phyloP scores from a whole-genome alignment of 75 land plant species.

The Pinus tabuliformis region DNA sequence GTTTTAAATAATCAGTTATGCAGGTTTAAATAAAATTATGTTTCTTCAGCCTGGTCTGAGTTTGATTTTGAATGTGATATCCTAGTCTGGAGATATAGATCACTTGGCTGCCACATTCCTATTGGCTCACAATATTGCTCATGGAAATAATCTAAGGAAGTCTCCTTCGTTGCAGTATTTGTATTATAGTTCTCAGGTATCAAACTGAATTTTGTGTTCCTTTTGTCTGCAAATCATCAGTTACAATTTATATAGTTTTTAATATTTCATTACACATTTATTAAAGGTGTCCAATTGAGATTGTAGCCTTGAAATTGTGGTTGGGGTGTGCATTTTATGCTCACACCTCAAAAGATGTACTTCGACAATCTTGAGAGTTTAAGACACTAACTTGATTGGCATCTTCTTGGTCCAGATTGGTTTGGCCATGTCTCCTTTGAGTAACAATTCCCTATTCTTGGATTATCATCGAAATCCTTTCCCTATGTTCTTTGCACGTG shows the following conservation, averaged over 20 bases:
- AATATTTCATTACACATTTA: background rate
- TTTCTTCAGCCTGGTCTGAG: background rate
- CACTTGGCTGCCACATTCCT: slow-evolving; percentile 54
- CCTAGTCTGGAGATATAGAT: slow-evolving; percentile 51
- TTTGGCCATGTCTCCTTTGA: slow-evolving; percentile 53
- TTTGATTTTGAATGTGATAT: background rate
- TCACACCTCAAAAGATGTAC: background rate
- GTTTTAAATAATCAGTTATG: background rate
- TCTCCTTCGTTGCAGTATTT: slow-evolving; percentile 55
- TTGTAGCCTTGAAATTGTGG: too few species aligned
- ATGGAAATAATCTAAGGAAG: slow-evolving; percentile 56
- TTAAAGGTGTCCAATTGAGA: too few species aligned
- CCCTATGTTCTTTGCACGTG: slow-evolving; percentile 58
- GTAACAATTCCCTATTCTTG: slow-evolving; percentile 51
- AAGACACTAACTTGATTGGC: background rate
- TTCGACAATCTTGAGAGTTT: background rate
- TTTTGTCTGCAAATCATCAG: background rate
- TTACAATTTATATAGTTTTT: background rate
- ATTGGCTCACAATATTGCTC: slow-evolving; percentile 48
- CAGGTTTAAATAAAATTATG: background rate
- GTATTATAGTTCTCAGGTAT: slow-evolving; percentile 47
- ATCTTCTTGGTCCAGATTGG: slow-evolving; percentile 33
- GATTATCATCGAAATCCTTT: slow-evolving; percentile 61
- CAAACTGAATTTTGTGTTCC: background rate
- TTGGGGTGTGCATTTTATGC: too few species aligned